Evolutionary conservation across 176 grass and related monocot genomes (phyloP).

Genomic region (Triticum turgidum): DNA sequence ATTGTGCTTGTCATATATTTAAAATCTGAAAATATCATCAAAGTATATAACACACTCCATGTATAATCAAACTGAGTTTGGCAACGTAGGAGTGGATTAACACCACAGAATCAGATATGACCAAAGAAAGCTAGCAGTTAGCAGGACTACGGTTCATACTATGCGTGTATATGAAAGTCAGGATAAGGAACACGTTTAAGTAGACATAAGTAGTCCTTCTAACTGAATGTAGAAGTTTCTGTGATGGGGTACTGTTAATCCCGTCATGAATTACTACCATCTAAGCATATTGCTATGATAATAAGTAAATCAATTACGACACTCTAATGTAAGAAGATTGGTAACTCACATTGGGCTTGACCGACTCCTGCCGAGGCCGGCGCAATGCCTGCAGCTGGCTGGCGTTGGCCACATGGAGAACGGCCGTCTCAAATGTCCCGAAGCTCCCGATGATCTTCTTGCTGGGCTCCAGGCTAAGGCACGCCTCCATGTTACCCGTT

Average conservation of each 20-base stretch:
- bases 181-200: no score
- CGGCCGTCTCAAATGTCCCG: constrained; percentile 64
- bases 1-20: no score
- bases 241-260: not conserved
- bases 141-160: no score
- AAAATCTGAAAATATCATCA: no score
- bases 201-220: no score
- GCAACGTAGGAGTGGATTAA: no score
- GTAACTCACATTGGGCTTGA: constrained; percentile 51
- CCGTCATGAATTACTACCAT: not conserved
- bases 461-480: constrained; percentile 57
- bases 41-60: no score
- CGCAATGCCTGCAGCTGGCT: constrained; percentile 49
- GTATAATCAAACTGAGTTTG: no score
- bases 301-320: not conserved
- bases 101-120: no score
- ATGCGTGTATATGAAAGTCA: no score
- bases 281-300: not conserved
- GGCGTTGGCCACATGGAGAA: constrained; percentile 56
- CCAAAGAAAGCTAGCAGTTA: no score
- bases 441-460: constrained; percentile 60
- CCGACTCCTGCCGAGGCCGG: constrained; percentile 45
- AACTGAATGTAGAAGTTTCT: no score
- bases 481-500: constrained; percentile 33
- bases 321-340: not conserved